Percentiles rank a stretch among this genome's conserved stretches.
These are phyloP conservation scores for Fraxinus velutina DNA, from an alignment of 305 asterid species.

Conservation along the genomic window DNA sequence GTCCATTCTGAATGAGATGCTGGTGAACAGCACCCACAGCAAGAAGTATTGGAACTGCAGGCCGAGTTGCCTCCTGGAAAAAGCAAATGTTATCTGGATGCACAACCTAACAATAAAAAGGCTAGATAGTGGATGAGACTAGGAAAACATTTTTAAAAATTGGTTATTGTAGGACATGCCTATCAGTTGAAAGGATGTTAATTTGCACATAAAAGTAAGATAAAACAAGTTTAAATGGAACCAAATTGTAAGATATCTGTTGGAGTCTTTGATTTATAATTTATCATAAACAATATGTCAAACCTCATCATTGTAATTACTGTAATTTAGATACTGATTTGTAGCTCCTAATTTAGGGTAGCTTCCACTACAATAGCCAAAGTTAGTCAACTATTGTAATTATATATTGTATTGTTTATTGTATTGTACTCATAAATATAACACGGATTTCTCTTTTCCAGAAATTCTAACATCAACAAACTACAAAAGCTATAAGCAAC, in stretches of 20 bases:
- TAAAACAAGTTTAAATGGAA: background rate
- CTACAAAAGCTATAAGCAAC: background rate
- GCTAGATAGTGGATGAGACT: background rate
- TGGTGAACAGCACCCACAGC: constrained; percentile 98
- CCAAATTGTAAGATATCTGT: background rate
- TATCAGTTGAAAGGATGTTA: background rate
- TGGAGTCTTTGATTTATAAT: background rate
- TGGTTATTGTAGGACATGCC: background rate
- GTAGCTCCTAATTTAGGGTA: background rate
- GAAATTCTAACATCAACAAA: background rate
- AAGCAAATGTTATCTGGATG: constrained; percentile 22
- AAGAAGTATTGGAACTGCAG: constrained; percentile 90
- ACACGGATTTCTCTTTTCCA: background rate
- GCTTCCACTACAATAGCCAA: background rate
- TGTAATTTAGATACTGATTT: background rate
- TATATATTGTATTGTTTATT: background rate
- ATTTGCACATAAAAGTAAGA: background rate
- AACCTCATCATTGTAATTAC: background rate
- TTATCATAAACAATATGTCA: background rate
- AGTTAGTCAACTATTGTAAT: background rate
- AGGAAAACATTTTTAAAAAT: background rate
- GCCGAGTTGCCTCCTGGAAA: constrained; percentile 81
- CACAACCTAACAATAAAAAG: background rate
- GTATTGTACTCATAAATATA: background rate
- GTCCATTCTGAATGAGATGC: constrained; percentile 93